A percentile compares a stretch with the other conserved stretches of the same genome.
Evolutionary conservation across 371 early-diverging fungal species (phyloP).

Genomic region (Actinomortierella wolfii): DNA sequence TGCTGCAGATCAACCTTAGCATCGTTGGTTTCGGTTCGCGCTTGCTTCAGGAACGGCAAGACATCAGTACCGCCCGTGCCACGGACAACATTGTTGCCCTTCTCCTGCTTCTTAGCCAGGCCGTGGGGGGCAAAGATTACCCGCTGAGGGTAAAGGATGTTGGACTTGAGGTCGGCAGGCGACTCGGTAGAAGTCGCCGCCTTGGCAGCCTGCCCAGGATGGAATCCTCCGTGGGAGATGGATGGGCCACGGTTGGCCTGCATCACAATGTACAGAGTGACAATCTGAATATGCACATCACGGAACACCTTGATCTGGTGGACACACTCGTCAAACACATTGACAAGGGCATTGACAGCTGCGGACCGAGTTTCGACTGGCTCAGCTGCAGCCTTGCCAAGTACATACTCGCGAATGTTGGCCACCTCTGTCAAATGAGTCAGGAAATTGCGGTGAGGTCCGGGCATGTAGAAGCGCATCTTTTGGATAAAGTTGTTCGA

Average conservation of each 20-base stretch:
- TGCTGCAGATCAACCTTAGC: constrained; percentile 28
- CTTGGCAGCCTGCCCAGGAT: constrained; percentile 44
- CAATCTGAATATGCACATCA: constrained; percentile 91
- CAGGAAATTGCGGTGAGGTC: constrained; percentile 84
- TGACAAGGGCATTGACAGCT: constrained; percentile 42
- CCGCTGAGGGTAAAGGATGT: constrained; percentile 59
- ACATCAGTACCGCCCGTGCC: constrained; percentile 97
- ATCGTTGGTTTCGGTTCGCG: constrained; percentile 68
- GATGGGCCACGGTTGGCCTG: constrained; percentile 83
- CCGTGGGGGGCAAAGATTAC: constrained; percentile 57
- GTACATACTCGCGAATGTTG: constrained; percentile 62
- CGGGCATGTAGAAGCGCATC: constrained; percentile 95
- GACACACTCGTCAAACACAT: constrained; percentile 81
- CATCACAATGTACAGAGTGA: constrained; percentile 87
- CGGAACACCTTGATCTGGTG: constrained; percentile 84
- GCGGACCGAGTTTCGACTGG: constrained; percentile 30
- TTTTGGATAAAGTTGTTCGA: constrained; percentile 75
- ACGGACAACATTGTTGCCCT: constrained; percentile 62
- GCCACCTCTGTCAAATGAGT: constrained; percentile 72
- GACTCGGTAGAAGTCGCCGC: constrained; percentile 5
- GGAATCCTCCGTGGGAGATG: constrained; percentile 63
- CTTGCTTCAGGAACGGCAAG: constrained; percentile 82
- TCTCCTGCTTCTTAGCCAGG: constrained; percentile 59
- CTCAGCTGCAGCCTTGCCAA: constrained; percentile 9
- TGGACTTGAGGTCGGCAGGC: constrained; percentile 32